A percentile compares a stretch with the other conserved stretches of the same genome.
phyloP scores from a whole-genome alignment of 2,329 filamentous ascomycete species.

The Scytalidium sp. region DNA sequence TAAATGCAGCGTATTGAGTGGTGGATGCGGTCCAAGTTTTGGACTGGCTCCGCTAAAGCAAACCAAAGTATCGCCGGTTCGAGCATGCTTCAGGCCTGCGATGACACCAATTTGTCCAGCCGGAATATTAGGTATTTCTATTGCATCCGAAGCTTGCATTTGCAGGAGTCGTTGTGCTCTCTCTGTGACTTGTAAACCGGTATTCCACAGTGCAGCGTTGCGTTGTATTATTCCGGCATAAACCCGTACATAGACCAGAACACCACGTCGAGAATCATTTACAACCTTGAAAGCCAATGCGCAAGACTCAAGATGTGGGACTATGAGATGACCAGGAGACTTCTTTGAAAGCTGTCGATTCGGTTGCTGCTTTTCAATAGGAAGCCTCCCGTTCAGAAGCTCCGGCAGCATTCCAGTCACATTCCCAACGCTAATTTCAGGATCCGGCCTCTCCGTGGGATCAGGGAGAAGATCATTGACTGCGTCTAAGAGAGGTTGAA shows the following conservation, averaged over 20 bases:
- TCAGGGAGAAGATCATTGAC: slow-evolving; percentile 84
- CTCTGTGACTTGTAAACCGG: slow-evolving; percentile 76
- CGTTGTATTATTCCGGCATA: slow-evolving; percentile 80
- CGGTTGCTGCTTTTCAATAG: slow-evolving; percentile 32
- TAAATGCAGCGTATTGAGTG: slow-evolving; percentile 74
- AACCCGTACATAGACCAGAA: slow-evolving; percentile 87
- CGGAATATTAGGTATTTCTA: slow-evolving; percentile 76
- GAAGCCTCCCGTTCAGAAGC: slow-evolving; percentile 42
- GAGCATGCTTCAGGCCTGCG: slow-evolving; percentile 82
- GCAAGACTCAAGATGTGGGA: slow-evolving; percentile 56
- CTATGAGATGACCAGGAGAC: slow-evolving; percentile 36
- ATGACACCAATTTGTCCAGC: slow-evolving; percentile 94
- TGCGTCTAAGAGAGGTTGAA: slow-evolving; percentile 86
- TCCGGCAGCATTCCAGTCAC: slow-evolving; percentile 51
- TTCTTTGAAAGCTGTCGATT: slow-evolving; percentile 30
- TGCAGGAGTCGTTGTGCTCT: slow-evolving; percentile 77
- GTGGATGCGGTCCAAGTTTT: slow-evolving; percentile 62
- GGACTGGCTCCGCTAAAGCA: slow-evolving; percentile 62
- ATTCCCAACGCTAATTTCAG: slow-evolving; percentile 68
- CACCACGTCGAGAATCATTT: slow-evolving; percentile 79
- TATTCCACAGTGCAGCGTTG: slow-evolving; percentile 80
- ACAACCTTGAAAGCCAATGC: slow-evolving; percentile 89
- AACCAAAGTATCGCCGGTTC: slow-evolving; percentile 90
- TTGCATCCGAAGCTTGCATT: slow-evolving; percentile 84
- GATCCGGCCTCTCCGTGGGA: slow-evolving; percentile 75